These are phyloP conservation scores for Porcisia hertigi DNA, from an alignment of 208 protist genomes.

Conservation along the genomic window DNA sequence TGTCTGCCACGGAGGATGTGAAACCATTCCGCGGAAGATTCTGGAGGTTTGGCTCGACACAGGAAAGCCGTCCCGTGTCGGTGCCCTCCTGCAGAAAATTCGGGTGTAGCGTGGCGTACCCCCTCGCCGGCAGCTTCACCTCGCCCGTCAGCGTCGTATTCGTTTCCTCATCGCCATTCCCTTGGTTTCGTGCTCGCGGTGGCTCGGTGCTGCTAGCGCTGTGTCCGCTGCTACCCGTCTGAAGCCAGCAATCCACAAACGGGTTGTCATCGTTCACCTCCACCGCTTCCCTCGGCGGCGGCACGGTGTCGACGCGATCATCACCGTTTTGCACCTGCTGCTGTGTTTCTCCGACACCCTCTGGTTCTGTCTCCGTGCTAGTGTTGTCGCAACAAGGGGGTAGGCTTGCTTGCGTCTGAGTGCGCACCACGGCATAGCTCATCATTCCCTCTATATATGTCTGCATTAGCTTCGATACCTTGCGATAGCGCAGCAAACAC, in stretches of 20 bases:
- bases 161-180: conserved; percentile 15
- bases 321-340: not conserved
- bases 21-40: conserved; percentile 70
- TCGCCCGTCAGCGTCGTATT: conserved; percentile 12
- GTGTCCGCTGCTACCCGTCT: conserved; percentile 1
- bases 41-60: conserved; percentile 90
- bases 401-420: not conserved
- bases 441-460: conserved; percentile 91
- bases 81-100: conserved; percentile 90
- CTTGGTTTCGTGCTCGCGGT: not conserved
- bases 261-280: conserved; percentile 16
- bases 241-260: conserved; percentile 25
- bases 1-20: not conserved
- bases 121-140: conserved; percentile 20
- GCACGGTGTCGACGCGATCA: not conserved
- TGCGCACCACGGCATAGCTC: conserved; percentile 59
- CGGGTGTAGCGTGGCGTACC: conserved; percentile 54
- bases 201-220: conserved; percentile 3
- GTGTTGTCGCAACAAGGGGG: not conserved
- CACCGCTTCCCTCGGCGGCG: conserved; percentile 15
- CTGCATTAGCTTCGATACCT: conserved; percentile 84
- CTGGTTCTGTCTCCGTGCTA: not conserved
- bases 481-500: conserved; percentile 76
- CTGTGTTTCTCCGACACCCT: not conserved
- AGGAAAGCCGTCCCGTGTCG: conserved; percentile 89